Evolutionary conservation across 73 alveolate genomes (phyloP), one percentile per base, ranked within the genome.

Genomic region (Blepharisma stoltei): DNA sequence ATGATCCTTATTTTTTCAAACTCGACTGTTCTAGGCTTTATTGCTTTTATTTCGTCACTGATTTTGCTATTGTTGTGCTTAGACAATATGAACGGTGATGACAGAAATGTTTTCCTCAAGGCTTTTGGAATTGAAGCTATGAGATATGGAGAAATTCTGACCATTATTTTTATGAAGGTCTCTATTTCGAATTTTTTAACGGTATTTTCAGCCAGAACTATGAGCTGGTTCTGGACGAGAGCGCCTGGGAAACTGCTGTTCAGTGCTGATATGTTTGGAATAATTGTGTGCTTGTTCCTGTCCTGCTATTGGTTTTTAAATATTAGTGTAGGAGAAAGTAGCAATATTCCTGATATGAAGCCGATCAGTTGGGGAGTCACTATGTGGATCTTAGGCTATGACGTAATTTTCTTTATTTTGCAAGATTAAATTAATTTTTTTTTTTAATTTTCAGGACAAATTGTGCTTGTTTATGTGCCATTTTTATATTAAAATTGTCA

Each of bases 191-290:
- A n/a, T 1, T 69, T 69, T 69, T 47, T 69, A n/a, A 69, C 79
- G 1, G 79, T 69, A 9, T 69, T 69, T 37, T 37, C 79, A 11
- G 79, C 79, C 1, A 37, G 79, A 5, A 69, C 76, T 37, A 37
- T 7, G 75, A 9, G 76, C 70, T 21, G 20, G 27, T 69, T 69
- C 41, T 37, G 55, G 55, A 37, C 37, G 76, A 69, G 79, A 70
- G 0, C 5, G 79, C 79, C 79, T 1, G 79, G 79, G 9, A 14
- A 60, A 66, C 52, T 60, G 18, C 23, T 60, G 23, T n/a, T 25
- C 23, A 60, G 14, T 20, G 38, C 73, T 18, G 23, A n/a, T 14
- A 9, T n/a, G 18, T 60, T 25, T 25, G 14, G 46, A 20, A 60
- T 60, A 1, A n/a, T 60, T 25, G 11, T 60, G 73, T 14, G 46